Percentiles rank a stretch among this genome's conserved stretches.
Evolutionary conservation across 192 early-diverging fungal genomes (phyloP).

Genomic region (Oehlia diaphana): DNA sequence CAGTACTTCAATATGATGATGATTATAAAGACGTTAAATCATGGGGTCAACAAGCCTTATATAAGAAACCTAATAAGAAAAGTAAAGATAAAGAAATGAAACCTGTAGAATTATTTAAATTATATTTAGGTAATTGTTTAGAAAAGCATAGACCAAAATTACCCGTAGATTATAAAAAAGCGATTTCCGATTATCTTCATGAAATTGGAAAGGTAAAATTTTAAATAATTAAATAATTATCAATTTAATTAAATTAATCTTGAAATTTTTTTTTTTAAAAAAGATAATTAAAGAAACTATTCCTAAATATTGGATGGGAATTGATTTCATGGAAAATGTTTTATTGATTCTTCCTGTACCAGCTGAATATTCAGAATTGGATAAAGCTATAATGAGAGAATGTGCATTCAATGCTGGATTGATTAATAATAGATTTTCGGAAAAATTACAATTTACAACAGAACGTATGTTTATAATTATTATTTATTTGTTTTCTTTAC

Average conservation of each 20-base stretch:
- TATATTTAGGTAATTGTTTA: not conserved
- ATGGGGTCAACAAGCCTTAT: not conserved
- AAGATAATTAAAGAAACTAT: conserved; percentile 6
- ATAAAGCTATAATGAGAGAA: conserved; percentile 55
- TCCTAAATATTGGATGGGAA: not conserved
- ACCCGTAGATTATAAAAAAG: not conserved
- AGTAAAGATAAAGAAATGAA: not conserved
- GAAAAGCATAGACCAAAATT: not conserved
- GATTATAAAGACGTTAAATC: not conserved
- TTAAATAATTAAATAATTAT: too few species aligned
- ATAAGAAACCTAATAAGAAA: too few species aligned
- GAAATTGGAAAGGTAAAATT: not conserved
- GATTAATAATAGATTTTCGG: conserved; percentile 29
- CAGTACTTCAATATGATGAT: not conserved
- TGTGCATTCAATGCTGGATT: conserved; percentile 50
- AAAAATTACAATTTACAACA: not conserved
- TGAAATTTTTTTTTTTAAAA: not conserved
- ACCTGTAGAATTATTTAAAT: not conserved
- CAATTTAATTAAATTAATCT: too few species aligned
- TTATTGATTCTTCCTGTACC: not conserved
- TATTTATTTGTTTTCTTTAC: not conserved
- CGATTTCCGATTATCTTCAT: not conserved
- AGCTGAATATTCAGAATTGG: conserved; percentile 12
- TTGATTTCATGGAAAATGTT: not conserved
- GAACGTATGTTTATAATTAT: not conserved